Conservation (phyloP, 2,329 filamentous ascomycete species). For the Arthrinium puccinioides region DNA sequence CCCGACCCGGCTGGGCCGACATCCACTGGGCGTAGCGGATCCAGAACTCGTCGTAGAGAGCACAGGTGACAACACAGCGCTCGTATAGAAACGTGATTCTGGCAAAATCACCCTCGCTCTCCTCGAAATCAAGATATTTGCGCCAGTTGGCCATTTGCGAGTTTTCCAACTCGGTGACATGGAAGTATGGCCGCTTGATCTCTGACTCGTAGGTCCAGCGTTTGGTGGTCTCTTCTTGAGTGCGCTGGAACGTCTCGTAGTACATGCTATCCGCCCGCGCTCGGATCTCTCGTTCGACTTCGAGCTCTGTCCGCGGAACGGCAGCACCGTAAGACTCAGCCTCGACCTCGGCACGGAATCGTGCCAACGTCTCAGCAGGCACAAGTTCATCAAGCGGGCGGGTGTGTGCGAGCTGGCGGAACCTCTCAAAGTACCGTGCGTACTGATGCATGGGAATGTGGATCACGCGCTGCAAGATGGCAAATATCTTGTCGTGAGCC, state of each 20-base stretch:
- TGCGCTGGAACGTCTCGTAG: constrained; percentile 71
- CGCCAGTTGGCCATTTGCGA: constrained; percentile 83
- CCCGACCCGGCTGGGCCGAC: constrained; percentile 69
- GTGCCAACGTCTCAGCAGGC: constrained; percentile 57
- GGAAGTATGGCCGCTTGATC: constrained; percentile 94
- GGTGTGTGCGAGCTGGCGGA: constrained; percentile 67
- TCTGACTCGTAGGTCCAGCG: constrained; percentile 93
- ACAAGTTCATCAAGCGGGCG: constrained; percentile 69
- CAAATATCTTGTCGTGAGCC: constrained; percentile 75
- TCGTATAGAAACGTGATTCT: constrained; percentile 84
- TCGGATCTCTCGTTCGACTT: constrained; percentile 78
- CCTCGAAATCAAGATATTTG: constrained; percentile 95
- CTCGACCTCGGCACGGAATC: constrained; percentile 66
- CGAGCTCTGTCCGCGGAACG: constrained; percentile 62
- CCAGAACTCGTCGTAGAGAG: constrained; percentile 97
- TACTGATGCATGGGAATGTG: constrained; percentile 95
- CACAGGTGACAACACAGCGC: constrained; percentile 84
- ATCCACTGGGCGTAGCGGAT: constrained; percentile 96
- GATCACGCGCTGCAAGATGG: constrained; percentile 74
- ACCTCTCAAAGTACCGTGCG: constrained; percentile 87
- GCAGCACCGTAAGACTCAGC: constrained; percentile 48
- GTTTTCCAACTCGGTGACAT: constrained; percentile 87
- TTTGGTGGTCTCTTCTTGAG: constrained; percentile 82
- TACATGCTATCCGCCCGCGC: constrained; percentile 73
- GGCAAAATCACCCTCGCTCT: constrained; percentile 69